phyloP scores from a whole-genome alignment of 257 asterid genomes.

The Paulownia fortunei region DNA sequence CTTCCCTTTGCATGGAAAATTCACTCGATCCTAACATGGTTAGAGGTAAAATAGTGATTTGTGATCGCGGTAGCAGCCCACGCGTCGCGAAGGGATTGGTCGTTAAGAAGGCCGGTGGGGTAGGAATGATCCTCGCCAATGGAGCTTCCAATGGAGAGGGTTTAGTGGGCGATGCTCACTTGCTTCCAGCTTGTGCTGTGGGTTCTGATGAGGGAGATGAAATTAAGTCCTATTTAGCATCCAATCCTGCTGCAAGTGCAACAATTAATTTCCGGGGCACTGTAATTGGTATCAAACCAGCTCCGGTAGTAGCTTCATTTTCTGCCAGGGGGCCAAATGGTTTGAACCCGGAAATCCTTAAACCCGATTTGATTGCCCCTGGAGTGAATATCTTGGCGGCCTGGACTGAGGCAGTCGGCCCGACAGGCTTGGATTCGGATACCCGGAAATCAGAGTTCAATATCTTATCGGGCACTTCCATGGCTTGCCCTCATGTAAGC shows the following conservation, averaged over 20 bases:
- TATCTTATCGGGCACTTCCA: slow-evolving; percentile 90
- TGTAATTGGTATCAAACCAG: slow-evolving; percentile 79
- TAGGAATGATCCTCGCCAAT: slow-evolving; percentile 92
- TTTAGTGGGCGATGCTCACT: slow-evolving; percentile 89
- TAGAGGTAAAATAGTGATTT: slow-evolving; percentile 80
- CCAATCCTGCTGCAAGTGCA: slow-evolving; percentile 57
- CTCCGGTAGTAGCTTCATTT: slow-evolving; percentile 95
- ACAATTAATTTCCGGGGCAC: slow-evolving; percentile 78
- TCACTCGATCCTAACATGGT: slow-evolving; percentile 71
- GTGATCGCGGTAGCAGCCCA: slow-evolving; percentile 96
- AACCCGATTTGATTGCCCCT: slow-evolving; percentile 92
- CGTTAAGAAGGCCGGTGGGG: slow-evolving; percentile 88
- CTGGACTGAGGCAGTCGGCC: slow-evolving; percentile 94
- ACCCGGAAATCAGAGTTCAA: slow-evolving; percentile 80
- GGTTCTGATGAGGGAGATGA: slow-evolving; percentile 80
- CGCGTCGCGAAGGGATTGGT: slow-evolving; percentile 92
- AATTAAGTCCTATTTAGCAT: slow-evolving; percentile 61
- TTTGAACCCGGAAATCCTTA: slow-evolving; percentile 82
- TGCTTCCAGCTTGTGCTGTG: slow-evolving; percentile 81
- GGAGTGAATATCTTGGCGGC: slow-evolving; percentile 95
- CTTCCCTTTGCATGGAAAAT: slow-evolving; percentile 93
- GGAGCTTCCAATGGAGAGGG: slow-evolving; percentile 93
- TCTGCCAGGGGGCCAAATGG: slow-evolving; percentile 93
- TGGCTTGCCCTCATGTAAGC: slow-evolving; percentile 98
- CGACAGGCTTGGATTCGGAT: slow-evolving; percentile 83